These are phyloP conservation scores for Suhomyces taliae DNA, from an alignment of 1,139 yeast species.

Conservation along the genomic window DNA sequence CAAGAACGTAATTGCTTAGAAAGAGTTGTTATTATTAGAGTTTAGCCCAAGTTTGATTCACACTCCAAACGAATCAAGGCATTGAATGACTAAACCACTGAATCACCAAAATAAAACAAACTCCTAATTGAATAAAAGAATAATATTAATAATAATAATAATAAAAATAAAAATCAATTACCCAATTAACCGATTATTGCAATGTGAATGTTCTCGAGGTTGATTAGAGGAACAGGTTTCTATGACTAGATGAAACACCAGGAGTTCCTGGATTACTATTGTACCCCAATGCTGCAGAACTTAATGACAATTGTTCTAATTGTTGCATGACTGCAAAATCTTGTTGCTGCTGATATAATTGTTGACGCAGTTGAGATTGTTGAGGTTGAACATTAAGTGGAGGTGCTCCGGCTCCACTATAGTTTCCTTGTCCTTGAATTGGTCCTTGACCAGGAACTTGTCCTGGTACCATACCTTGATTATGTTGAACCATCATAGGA, in stretches of 20 bases:
- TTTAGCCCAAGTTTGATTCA: no score
- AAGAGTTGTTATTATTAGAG: no score
- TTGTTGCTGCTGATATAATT: slow-evolving; percentile 15
- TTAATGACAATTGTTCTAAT: slow-evolving; percentile 48
- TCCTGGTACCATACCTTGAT: slow-evolving; percentile 5
- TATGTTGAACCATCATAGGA: slow-evolving; percentile 2
- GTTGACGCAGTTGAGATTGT: slow-evolving; percentile 14
- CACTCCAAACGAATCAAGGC: no score
- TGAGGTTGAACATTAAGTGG: slow-evolving; percentile 13
- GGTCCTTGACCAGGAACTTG: slow-evolving; percentile 1
- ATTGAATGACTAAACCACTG: no score
- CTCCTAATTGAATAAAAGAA: no score
- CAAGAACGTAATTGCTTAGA: neutral
- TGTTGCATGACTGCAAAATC: slow-evolving; percentile 47
- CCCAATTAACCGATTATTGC: no score
- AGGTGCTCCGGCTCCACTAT: neutral
- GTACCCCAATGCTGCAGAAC: slow-evolving; percentile 52
- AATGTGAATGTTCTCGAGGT: neutral
- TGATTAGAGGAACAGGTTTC: slow-evolving; percentile 21
- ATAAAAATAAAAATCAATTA: no score
- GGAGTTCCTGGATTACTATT: slow-evolving; percentile 49
- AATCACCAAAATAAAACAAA: no score
- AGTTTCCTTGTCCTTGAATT: neutral
- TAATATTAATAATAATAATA: no score
- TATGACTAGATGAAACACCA: slow-evolving; percentile 19